Conservation (phyloP, 371 early-diverging fungal genomes). For the Mucor piriformis region DNA sequence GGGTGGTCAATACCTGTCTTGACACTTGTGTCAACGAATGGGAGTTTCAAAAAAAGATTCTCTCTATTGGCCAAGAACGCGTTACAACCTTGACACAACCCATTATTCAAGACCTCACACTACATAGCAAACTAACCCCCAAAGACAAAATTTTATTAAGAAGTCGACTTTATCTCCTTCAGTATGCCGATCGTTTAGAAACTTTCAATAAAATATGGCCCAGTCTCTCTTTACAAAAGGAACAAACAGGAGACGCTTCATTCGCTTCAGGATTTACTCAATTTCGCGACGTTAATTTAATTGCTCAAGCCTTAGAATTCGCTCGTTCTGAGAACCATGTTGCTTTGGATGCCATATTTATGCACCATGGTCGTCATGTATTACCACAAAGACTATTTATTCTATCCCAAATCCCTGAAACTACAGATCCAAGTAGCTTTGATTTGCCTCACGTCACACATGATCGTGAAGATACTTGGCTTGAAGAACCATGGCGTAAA, state of each 20-base stretch:
- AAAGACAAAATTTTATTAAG: constrained; percentile 6
- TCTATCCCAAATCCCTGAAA: constrained; percentile 68
- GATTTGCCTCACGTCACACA: constrained; percentile 43
- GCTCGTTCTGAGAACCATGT: constrained; percentile 60
- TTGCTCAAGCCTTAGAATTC: constrained; percentile 62
- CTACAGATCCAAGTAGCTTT: constrained; percentile 53
- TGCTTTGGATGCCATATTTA: constrained; percentile 66
- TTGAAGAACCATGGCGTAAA: constrained; percentile 44
- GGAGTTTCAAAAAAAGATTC: constrained; percentile 44
- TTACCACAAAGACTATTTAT: constrained; percentile 68
- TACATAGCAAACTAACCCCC: neutral
- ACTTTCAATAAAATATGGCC: constrained; percentile 65
- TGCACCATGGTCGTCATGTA: constrained; percentile 59
- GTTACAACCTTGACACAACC: constrained; percentile 50
- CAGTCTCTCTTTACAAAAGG: constrained; percentile 5
- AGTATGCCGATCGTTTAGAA: constrained; percentile 69
- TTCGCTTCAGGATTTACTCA: constrained; percentile 43
- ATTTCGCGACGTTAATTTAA: constrained; percentile 71
- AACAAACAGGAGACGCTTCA: constrained; percentile 3
- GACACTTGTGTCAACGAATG: constrained; percentile 34
- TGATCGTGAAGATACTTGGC: constrained; percentile 39
- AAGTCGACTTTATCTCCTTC: constrained; percentile 56
- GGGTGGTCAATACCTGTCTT: constrained; percentile 64
- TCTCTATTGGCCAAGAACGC: constrained; percentile 59
- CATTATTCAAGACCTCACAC: constrained; percentile 21